These are phyloP conservation scores for Agrostemma githago DNA, from an alignment of 148 eudicot species.

Conservation along the genomic window DNA sequence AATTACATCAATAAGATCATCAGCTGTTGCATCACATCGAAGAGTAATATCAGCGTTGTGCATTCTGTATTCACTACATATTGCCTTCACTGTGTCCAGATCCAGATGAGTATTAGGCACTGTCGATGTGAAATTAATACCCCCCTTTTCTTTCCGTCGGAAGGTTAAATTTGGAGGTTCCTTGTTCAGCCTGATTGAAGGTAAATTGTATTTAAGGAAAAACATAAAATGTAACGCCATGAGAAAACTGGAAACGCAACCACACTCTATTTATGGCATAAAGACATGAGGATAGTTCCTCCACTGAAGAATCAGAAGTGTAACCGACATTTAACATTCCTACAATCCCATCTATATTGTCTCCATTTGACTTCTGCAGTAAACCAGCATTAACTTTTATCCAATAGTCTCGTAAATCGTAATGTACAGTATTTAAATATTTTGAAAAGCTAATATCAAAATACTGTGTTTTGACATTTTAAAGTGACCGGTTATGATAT, in stretches of 20 bases:
- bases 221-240: slow-evolving; percentile 7
- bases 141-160: slow-evolving; percentile 96
- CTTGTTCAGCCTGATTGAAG: slow-evolving; percentile 72
- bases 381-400: background rate
- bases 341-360: background rate
- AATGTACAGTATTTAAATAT: background rate
- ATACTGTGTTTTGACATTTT: no score
- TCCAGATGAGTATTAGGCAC: slow-evolving; percentile 84
- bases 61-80: slow-evolving; percentile 89
- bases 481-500: background rate
- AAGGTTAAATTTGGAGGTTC: slow-evolving; percentile 95
- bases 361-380: background rate
- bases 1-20: slow-evolving; percentile 96
- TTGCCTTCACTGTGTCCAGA: slow-evolving; percentile 96
- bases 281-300: background rate
- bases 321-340: background rate
- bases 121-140: slow-evolving; percentile 91
- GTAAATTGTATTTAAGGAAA: background rate
- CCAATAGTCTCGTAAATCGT: background rate
- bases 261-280: background rate
- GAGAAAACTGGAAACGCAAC: background rate
- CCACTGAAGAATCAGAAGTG: background rate
- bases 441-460: no score
- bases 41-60: slow-evolving; percentile 95
- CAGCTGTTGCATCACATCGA: slow-evolving; percentile 89